A percentile compares a stretch with the other conserved stretches of the same genome.
These are phyloP conservation scores for Vigna hirtella DNA, from an alignment of 306 rosid genomes.

Conservation along the genomic window DNA sequence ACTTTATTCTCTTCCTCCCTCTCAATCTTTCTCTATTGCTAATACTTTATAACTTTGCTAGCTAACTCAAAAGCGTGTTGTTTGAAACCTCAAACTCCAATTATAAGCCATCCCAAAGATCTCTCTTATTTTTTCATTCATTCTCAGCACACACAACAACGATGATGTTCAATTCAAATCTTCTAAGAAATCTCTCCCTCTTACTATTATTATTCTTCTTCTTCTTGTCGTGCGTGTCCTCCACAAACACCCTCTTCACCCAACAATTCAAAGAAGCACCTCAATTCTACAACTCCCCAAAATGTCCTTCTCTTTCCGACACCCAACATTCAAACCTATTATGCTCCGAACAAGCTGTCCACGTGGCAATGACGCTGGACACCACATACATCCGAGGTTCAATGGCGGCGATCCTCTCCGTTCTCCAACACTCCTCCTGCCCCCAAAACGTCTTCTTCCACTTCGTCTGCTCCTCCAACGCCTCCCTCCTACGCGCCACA, in stretches of 20 bases:
- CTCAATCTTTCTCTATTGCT: neutral
- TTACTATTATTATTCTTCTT: neutral
- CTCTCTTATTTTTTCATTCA: slow-evolving; percentile 30
- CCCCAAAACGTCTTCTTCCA: slow-evolving; percentile 83
- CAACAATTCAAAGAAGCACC: slow-evolving; percentile 93
- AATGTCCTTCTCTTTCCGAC: slow-evolving; percentile 51
- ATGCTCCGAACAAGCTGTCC: slow-evolving; percentile 69
- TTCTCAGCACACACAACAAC: slow-evolving; percentile 4
- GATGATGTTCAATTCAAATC: slow-evolving; percentile 44
- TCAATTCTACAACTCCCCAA: slow-evolving; percentile 87
- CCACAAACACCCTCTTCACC: neutral
- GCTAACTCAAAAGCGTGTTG: slow-evolving; percentile 52
- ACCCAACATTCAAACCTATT: slow-evolving; percentile 40
- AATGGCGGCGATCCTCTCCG: slow-evolving; percentile 91
- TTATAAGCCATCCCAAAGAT: slow-evolving; percentile 45
- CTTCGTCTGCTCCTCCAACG: slow-evolving; percentile 69
- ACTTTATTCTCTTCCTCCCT: neutral
- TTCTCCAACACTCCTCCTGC: slow-evolving; percentile 90
- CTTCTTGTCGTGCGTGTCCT: slow-evolving; percentile 14
- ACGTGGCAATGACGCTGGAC: slow-evolving; percentile 94
- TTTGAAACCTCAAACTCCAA: slow-evolving; percentile 41
- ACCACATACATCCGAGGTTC: slow-evolving; percentile 87
- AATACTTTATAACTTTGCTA: neutral
- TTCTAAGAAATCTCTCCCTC: slow-evolving; percentile 18
- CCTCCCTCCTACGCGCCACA: slow-evolving; percentile 58